Conservation (phyloP, 208 protist genomes). For the Naegleria fowleri region DNA sequence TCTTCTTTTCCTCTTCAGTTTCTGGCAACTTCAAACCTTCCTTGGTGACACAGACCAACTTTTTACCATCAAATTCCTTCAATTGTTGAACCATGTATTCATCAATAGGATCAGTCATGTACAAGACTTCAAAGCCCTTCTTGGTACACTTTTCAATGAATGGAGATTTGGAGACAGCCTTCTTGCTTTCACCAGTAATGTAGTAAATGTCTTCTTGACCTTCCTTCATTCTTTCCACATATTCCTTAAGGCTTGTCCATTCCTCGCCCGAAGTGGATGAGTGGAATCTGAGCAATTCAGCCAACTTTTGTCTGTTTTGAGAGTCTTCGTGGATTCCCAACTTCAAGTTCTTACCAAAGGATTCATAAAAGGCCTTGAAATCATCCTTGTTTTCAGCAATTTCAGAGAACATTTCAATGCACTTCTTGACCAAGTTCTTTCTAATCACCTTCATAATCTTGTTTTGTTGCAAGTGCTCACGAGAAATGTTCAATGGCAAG, state of each 20-base stretch:
- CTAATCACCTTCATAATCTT: constrained; percentile 95
- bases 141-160: constrained; percentile 91
- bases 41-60: constrained; percentile 97
- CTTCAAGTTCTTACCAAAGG: constrained; percentile 96
- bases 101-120: constrained; percentile 95
- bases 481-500: constrained; percentile 96
- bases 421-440: constrained; percentile 97
- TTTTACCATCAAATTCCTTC: constrained; percentile 95
- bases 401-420: constrained; percentile 90
- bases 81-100: constrained; percentile 96
- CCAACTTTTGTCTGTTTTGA: constrained; percentile 85
- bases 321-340: constrained; percentile 95
- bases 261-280: constrained; percentile 84
- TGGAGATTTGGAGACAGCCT: constrained; percentile 79
- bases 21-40: constrained; percentile 93
- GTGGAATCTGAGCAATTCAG: constrained; percentile 85
- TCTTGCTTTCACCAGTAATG: constrained; percentile 92
- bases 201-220: constrained; percentile 97
- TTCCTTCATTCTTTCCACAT: constrained; percentile 91
- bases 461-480: constrained; percentile 97
- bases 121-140: constrained; percentile 89
- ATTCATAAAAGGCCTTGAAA: constrained; percentile 96
- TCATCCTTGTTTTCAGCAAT: constrained; percentile 93
- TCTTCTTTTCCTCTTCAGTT: constrained; percentile 94
- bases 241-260: constrained; percentile 87